Percentiles rank a stretch among this genome's conserved stretches.
These are phyloP conservation scores for Sugiyamaella neomexicana DNA, from an alignment of 1,139 yeast species.

Conservation along the genomic window DNA sequence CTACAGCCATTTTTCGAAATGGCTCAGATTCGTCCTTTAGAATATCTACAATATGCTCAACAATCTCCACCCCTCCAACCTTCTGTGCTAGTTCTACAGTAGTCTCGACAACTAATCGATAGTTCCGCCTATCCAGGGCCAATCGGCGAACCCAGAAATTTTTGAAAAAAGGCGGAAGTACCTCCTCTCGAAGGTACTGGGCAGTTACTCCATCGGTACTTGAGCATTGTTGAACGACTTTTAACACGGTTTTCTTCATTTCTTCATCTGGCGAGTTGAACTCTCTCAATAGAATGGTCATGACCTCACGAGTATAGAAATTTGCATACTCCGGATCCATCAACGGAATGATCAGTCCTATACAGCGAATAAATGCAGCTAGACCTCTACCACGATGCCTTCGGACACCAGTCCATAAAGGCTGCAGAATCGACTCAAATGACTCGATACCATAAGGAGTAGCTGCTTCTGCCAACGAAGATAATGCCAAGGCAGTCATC, in stretches of 20 bases:
- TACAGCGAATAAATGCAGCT: conserved; percentile 73
- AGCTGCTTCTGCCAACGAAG: conserved; percentile 81
- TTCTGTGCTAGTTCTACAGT: conserved; percentile 66
- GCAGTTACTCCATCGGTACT: conserved; percentile 54
- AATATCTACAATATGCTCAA: conserved; percentile 57
- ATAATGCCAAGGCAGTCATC: conserved; percentile 67
- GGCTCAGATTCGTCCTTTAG: conserved; percentile 84
- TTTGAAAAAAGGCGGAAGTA: conserved; percentile 64
- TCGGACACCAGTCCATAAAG: conserved; percentile 77
- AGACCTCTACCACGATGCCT: conserved; percentile 76
- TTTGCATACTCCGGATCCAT: conserved; percentile 84
- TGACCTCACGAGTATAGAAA: conserved; percentile 73
- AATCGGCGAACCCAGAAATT: conserved; percentile 66
- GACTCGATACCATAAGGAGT: conserved; percentile 90
- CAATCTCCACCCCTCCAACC: conserved; percentile 62
- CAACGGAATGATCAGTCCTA: conserved; percentile 79
- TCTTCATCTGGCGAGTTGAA: conserved; percentile 86
- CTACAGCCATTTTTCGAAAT: conserved; percentile 75
- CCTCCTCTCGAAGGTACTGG: conserved; percentile 48
- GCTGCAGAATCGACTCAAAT: conserved; percentile 70
- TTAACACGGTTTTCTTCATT: conserved; percentile 72
- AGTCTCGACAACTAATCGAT: conserved; percentile 68
- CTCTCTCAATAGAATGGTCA: conserved; percentile 67
- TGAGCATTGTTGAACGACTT: conserved; percentile 59
- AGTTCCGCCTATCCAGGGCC: conserved; percentile 53